These are phyloP conservation scores for Phascolomyces articulosus DNA, from an alignment of 371 early-diverging fungal genomes.

Conservation along the genomic window DNA sequence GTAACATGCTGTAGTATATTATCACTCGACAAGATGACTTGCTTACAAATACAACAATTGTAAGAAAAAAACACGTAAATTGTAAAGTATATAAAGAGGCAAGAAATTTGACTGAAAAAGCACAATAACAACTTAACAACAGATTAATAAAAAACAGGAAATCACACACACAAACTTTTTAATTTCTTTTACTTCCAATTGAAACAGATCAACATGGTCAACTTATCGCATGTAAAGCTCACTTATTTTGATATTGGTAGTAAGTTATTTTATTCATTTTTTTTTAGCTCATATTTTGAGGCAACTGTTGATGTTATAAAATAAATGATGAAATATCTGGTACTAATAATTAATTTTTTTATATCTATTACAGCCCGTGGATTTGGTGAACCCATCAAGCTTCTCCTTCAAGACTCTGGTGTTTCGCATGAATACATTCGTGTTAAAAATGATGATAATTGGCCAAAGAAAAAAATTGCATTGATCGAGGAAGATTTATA, in stretches of 20 bases:
- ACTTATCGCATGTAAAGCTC: background rate
- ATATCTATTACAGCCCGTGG: slow-evolving; percentile 10
- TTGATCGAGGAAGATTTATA: slow-evolving; percentile 5
- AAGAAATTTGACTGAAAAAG: no score
- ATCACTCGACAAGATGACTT: no score
- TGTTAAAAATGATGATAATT: slow-evolving; percentile 11
- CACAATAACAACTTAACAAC: no score
- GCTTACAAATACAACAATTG: no score
- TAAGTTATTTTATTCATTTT: background rate
- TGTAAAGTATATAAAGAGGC: no score
- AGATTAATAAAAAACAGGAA: no score
- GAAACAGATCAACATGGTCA: no score
- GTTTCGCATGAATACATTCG: slow-evolving; percentile 25
- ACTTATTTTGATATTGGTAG: slow-evolving; percentile 1
- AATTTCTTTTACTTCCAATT: no score
- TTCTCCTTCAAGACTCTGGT: slow-evolving; percentile 33
- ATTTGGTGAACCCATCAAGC: slow-evolving; percentile 27
- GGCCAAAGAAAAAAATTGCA: slow-evolving; percentile 17
- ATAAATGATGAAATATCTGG: background rate
- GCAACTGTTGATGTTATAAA: background rate
- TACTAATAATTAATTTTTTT: background rate
- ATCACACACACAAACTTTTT: no score
- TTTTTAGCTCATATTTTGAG: background rate
- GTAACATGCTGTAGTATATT: no score
- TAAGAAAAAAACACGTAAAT: no score